Evolutionary conservation across 1,284 basidiomycete genomes (phyloP).

Genomic region (Bothia castanella): DNA sequence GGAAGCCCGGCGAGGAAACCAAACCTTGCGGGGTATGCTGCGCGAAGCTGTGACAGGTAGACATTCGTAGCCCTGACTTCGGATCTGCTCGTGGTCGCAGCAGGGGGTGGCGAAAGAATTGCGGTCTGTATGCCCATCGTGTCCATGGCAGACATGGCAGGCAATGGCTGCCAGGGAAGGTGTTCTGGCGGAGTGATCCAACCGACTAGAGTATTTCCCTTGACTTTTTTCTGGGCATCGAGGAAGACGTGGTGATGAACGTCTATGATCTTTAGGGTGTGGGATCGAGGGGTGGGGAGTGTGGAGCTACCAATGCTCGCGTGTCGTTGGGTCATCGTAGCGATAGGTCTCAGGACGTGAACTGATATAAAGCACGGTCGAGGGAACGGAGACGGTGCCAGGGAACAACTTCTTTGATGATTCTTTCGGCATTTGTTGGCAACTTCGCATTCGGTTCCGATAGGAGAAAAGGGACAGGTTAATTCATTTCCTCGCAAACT

Average conservation of each 20-base stretch:
- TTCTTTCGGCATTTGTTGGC: conserved; percentile 11
- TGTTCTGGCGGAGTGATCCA: conserved; percentile 60
- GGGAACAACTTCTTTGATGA: conserved; percentile 12
- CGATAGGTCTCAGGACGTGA: background rate
- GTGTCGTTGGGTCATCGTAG: conserved; percentile 16
- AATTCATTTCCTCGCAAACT: conserved; percentile 42
- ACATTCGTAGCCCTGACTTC: conserved; percentile 47
- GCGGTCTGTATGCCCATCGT: conserved; percentile 50
- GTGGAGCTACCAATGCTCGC: background rate
- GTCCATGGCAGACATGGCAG: conserved; percentile 60
- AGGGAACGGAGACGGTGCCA: background rate
- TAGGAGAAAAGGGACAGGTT: conserved; percentile 9
- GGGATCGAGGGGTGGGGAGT: background rate
- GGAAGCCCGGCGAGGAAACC: conserved; percentile 66
- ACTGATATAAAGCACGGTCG: conserved; percentile 3
- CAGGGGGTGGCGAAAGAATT: conserved; percentile 61
- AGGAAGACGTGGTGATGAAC: conserved; percentile 72
- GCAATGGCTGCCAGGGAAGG: conserved; percentile 59
- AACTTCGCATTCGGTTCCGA: conserved; percentile 19
- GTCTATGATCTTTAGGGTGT: conserved; percentile 46
- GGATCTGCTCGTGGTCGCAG: conserved; percentile 44
- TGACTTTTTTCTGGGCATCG: conserved; percentile 42
- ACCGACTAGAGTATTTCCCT: conserved; percentile 45
- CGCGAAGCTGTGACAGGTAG: conserved; percentile 45
- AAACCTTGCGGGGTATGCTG: conserved; percentile 50